Percentiles rank a stretch among this genome's conserved stretches.
These are phyloP conservation scores for Apium graveolens DNA, from an alignment of 129 eudicot species.

Conservation along the genomic window DNA sequence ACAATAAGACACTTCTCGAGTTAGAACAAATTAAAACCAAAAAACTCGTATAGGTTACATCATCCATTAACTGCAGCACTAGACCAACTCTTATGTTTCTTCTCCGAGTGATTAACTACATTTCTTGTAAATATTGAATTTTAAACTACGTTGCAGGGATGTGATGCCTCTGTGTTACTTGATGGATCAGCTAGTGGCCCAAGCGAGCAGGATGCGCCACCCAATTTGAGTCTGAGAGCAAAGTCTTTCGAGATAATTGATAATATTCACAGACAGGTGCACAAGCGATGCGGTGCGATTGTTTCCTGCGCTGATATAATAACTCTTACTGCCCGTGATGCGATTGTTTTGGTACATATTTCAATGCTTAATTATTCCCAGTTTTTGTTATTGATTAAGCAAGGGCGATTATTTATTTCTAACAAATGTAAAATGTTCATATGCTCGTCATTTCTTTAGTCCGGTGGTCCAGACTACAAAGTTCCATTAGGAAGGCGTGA, in stretches of 20 bases:
- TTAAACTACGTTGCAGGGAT: constrained; percentile 10
- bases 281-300: neutral
- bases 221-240: constrained; percentile 1
- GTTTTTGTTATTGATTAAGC: neutral
- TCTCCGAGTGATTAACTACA: neutral
- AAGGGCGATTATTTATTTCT: neutral
- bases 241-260: constrained; percentile 21
- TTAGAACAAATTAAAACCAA: too few species aligned
- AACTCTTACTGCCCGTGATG: constrained; percentile 58
- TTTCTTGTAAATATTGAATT: neutral
- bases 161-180: constrained; percentile 21
- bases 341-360: constrained; percentile 44
- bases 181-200: constrained; percentile 20
- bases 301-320: constrained; percentile 36
- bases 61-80: too few species aligned
- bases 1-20: too few species aligned
- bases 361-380: neutral
- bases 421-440: neutral
- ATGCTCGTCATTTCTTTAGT: constrained; percentile 13
- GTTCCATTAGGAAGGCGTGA: constrained; percentile 58
- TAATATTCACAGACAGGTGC: constrained; percentile 22
- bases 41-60: too few species aligned
- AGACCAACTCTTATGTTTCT: neutral
- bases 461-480: constrained; percentile 56
- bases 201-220: constrained; percentile 19